Percentiles rank a stretch among this genome's conserved stretches.
phyloP scores from a whole-genome alignment of 2,329 filamentous ascomycete genomes.

The Rhynchosporium secalis region DNA sequence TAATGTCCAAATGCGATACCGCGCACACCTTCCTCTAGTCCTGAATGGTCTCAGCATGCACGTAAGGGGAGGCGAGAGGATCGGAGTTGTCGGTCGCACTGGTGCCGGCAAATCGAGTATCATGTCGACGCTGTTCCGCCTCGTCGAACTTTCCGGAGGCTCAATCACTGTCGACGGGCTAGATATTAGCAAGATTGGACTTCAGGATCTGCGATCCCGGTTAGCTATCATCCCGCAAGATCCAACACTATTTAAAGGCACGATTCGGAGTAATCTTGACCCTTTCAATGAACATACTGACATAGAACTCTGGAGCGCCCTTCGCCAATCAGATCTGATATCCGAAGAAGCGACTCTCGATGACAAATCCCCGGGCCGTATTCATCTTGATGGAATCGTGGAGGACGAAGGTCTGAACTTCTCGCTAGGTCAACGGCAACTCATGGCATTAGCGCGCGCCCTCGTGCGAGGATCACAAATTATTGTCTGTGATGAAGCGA shows the following conservation, averaged over 20 bases:
- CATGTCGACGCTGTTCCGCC: slow-evolving; percentile 78
- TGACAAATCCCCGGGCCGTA: slow-evolving; percentile 52
- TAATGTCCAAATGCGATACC: slow-evolving; percentile 77
- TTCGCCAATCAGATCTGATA: slow-evolving; percentile 75
- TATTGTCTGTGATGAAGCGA: slow-evolving; percentile 97
- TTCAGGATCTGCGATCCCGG: slow-evolving; percentile 73
- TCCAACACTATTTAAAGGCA: slow-evolving; percentile 79
- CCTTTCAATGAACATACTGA: slow-evolving; percentile 79
- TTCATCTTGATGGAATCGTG: slow-evolving; percentile 80
- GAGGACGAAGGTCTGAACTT: slow-evolving; percentile 97
- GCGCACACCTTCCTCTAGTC: slow-evolving; percentile 69
- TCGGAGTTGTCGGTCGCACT: slow-evolving; percentile 79
- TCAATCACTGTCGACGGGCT: slow-evolving; percentile 65
- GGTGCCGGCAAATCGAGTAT: slow-evolving; percentile 83
- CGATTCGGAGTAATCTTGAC: slow-evolving; percentile 76
- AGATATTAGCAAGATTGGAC: slow-evolving; percentile 71
- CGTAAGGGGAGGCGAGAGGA: slow-evolving; percentile 72
- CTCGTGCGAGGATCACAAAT: slow-evolving; percentile 86
- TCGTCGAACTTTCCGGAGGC: slow-evolving; percentile 65
- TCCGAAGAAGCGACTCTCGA: slow-evolving; percentile 45
- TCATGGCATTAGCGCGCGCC: slow-evolving; percentile 91
- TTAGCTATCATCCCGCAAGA: slow-evolving; percentile 84
- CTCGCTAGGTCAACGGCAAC: slow-evolving; percentile 88
- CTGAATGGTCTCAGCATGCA: slow-evolving; percentile 71
- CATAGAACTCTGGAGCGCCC: slow-evolving; percentile 73